Evolutionary conservation across 345 rosid species (phyloP).

Genomic region (Citrus cavaleriei): DNA sequence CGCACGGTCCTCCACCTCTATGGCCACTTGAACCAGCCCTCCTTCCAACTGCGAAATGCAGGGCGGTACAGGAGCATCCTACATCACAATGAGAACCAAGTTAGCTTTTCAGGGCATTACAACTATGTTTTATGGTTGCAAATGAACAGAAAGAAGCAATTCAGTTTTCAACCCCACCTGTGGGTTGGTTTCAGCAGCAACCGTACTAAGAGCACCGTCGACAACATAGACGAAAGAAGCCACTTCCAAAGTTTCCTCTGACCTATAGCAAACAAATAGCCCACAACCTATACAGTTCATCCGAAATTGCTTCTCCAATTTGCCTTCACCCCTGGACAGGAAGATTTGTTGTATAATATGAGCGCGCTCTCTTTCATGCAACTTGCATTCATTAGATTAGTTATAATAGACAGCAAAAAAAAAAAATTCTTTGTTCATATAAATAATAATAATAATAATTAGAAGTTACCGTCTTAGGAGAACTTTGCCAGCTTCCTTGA

Average conservation of each 20-base stretch:
- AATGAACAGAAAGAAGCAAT: not conserved
- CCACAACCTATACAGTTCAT: slow-evolving; percentile 93
- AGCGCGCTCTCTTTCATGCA: not conserved
- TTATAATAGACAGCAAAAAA: no score
- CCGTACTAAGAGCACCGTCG: slow-evolving; percentile 79
- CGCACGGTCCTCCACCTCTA: slow-evolving; percentile 96
- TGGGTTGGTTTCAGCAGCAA: slow-evolving; percentile 94
- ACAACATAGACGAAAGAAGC: slow-evolving; percentile 74
- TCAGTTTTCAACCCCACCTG: slow-evolving; percentile 37
- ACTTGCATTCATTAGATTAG: no score
- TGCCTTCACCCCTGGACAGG: slow-evolving; percentile 79
- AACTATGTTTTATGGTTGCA: not conserved
- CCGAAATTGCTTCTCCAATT: slow-evolving; percentile 92
- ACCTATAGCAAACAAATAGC: slow-evolving; percentile 87
- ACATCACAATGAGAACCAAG: not conserved
- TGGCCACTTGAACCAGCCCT: slow-evolving; percentile 93
- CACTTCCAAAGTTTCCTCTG: slow-evolving; percentile 78
- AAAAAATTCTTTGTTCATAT: no score
- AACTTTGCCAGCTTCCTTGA: slow-evolving; percentile 78
- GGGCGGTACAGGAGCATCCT: slow-evolving; percentile 97
- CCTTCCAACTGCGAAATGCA: slow-evolving; percentile 88
- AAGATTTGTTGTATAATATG: not conserved
- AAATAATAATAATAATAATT: no score
- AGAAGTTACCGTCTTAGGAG: slow-evolving; percentile 65
- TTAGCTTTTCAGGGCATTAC: not conserved